A percentile compares a stretch with the other conserved stretches of the same genome.
Evolutionary conservation across 2,329 filamentous ascomycete species (phyloP).

Genomic region (Corniculantispora saksenae): DNA sequence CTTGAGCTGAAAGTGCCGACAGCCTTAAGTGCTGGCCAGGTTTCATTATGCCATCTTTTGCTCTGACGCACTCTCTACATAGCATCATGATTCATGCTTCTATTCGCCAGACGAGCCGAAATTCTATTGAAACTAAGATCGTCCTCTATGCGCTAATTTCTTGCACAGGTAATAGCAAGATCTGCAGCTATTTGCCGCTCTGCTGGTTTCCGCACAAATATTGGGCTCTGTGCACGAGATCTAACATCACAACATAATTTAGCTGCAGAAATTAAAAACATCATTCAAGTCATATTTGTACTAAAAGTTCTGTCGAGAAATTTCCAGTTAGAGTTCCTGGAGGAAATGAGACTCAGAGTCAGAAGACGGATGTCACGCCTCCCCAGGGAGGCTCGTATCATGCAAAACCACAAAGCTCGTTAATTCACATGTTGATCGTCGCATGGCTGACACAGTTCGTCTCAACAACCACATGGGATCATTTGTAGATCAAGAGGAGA

Average conservation of each 20-base stretch:
- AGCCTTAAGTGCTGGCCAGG: not conserved
- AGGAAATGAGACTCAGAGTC: not conserved
- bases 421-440: not conserved
- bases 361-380: not conserved
- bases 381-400: not conserved
- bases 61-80: not conserved
- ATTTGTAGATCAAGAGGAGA: not conserved
- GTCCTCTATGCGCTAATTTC: too few relatives aligned
- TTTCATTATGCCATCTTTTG: not conserved
- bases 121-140: not conserved
- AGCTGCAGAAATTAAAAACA: too few relatives aligned
- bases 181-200: too few relatives aligned
- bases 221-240: too few relatives aligned
- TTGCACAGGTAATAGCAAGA: too few relatives aligned
- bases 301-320: too few relatives aligned
- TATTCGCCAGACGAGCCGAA: not conserved
- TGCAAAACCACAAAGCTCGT: not conserved
- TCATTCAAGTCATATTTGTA: too few relatives aligned
- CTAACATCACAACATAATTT: too few relatives aligned
- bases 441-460: slow-evolving; percentile 7
- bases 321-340: too few relatives aligned
- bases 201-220: too few relatives aligned
- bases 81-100: not conserved
- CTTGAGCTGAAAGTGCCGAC: not conserved
- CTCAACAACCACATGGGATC: not conserved